phyloP scores from a whole-genome alignment of 805 yeast genomes.

The Jamesozyma gamospora region DNA sequence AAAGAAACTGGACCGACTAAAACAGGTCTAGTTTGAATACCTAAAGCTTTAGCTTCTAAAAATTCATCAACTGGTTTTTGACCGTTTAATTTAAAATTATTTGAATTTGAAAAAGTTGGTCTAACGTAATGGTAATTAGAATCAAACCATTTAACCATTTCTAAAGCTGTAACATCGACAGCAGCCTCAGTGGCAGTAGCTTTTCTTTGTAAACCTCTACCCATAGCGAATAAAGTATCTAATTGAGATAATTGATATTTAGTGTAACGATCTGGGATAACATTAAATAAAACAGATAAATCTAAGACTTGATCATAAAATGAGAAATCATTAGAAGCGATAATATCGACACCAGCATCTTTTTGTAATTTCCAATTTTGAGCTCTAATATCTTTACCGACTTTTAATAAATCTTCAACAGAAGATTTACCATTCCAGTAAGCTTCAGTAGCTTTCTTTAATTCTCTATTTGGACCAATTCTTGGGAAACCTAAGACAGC shows the following conservation, averaged over 20 bases:
- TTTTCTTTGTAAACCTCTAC: constrained; percentile 98
- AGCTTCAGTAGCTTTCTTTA: constrained; percentile 96
- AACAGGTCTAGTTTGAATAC: constrained; percentile 96
- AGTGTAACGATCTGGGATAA: constrained; percentile 93
- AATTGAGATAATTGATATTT: constrained; percentile 73
- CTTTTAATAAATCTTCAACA: constrained; percentile 77
- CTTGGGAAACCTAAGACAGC: constrained; percentile 99
- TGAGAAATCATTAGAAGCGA: constrained; percentile 96
- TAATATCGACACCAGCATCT: constrained; percentile 93
- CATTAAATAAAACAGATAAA: constrained; percentile 85
- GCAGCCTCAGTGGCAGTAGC: constrained; percentile 80
- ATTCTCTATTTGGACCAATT: constrained; percentile 98
- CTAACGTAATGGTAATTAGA: constrained; percentile 99
- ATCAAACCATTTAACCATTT: constrained; percentile 99
- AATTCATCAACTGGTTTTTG: constrained; percentile 94
- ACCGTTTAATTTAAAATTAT: constrained; percentile 92
- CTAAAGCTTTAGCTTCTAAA: constrained; percentile 94
- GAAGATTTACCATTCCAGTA: constrained; percentile 95
- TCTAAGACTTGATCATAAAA: constrained; percentile 97
- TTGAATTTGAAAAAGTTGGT: constrained; percentile 94
- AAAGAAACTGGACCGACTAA: constrained; percentile 93
- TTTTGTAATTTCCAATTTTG: constrained; percentile 97
- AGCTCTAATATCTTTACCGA: constrained; percentile 92
- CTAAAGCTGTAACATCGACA: constrained; percentile 96
- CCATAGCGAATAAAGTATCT: constrained; percentile 97